These are phyloP conservation scores for Camelina neglecta DNA, from an alignment of 345 rosid genomes.

Conservation along the genomic window DNA sequence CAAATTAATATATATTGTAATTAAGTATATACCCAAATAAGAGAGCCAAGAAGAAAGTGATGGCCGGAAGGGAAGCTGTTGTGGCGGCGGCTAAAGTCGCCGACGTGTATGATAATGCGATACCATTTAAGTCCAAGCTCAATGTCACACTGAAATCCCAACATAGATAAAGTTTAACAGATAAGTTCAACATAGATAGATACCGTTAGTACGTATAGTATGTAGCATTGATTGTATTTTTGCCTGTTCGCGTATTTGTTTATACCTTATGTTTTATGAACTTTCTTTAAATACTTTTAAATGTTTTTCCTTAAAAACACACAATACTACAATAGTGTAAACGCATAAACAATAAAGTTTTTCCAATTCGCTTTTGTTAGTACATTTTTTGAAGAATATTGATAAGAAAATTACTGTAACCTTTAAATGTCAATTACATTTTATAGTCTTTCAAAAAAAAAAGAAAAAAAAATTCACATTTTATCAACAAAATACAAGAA, in stretches of 20 bases:
- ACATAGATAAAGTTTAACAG: constrained; percentile 13
- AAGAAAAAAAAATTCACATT: no score
- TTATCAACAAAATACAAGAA: not conserved
- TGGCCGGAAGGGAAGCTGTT: constrained; percentile 81
- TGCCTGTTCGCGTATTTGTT: not conserved
- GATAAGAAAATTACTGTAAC: no score
- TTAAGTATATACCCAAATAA: constrained; percentile 55
- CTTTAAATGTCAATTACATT: no score
- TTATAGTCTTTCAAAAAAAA: no score
- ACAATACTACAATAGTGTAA: not conserved
- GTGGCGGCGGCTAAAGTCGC: constrained; percentile 89
- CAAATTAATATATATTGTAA: not conserved
- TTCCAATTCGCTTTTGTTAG: not conserved
- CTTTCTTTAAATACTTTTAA: not conserved
- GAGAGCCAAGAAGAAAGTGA: constrained; percentile 90
- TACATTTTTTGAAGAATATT: no score
- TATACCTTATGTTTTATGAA: not conserved
- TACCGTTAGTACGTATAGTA: no score
- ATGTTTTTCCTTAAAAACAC: not conserved
- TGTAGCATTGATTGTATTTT: not conserved
- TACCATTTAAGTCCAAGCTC: constrained; percentile 66
- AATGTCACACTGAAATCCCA: constrained; percentile 57
- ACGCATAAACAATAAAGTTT: not conserved
- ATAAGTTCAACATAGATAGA: not conserved
- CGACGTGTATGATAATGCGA: constrained; percentile 75